phyloP scores from a whole-genome alignment of 805 yeast species.

The Clavispora carvajalis region DNA sequence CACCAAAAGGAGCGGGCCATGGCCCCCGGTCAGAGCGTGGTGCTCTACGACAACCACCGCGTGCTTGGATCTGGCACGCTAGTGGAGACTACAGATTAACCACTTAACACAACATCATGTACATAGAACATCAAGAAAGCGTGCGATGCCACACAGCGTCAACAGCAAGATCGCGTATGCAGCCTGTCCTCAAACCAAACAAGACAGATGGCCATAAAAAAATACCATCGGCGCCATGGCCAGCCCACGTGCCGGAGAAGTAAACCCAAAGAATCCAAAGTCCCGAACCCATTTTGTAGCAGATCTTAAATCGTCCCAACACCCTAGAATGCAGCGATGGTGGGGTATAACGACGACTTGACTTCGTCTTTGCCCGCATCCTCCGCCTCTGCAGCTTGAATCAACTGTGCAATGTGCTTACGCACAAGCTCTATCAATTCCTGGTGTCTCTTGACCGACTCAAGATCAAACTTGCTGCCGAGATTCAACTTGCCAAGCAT shows the following conservation, averaged over 20 bases:
- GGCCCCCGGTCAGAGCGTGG: conserved; percentile 86
- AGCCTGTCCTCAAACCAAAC: no score
- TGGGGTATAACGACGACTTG: conserved; percentile 27
- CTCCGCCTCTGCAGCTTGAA: conserved; percentile 7
- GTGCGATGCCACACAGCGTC: neutral
- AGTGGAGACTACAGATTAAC: neutral
- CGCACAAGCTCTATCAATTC: conserved; percentile 32
- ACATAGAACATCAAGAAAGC: conserved; percentile 1
- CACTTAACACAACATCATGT: neutral
- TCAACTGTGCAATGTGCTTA: conserved; percentile 21
- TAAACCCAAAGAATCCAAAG: conserved; percentile 1
- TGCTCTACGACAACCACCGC: conserved; percentile 59
- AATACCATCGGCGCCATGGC: neutral
- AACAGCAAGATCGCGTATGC: no score
- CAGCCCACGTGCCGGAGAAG: neutral
- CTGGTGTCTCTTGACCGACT: conserved; percentile 31
- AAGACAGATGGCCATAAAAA: neutral
- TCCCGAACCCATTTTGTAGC: neutral
- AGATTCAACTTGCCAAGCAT: conserved; percentile 12
- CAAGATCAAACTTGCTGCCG: conserved; percentile 16
- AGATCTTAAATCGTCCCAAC: neutral
- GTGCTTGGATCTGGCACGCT: conserved; percentile 45
- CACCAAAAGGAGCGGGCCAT: conserved; percentile 56
- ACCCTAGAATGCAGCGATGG: conserved; percentile 34
- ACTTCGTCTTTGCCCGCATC: neutral